Evolutionary conservation across 164 flowering plant species (phyloP).

Genomic region (Vitis amurensis): DNA sequence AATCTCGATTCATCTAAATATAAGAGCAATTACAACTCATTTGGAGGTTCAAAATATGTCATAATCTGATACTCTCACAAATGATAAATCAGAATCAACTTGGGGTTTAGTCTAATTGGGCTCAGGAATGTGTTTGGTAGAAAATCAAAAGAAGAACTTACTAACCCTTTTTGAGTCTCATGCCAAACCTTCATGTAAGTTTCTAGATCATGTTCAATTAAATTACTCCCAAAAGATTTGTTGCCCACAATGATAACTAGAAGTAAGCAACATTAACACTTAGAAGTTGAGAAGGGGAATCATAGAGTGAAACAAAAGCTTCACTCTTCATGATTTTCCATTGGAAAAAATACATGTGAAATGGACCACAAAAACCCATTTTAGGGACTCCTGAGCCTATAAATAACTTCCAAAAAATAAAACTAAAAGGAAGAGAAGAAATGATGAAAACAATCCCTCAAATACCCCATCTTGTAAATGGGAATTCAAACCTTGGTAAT

Average conservation of each 20-base stretch:
- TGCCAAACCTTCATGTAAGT: not conserved
- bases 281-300: too few species aligned
- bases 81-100: too few species aligned
- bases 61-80: too few species aligned
- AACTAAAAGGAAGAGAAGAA: not conserved
- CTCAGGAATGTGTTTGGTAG: not conserved
- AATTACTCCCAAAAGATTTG: not conserved
- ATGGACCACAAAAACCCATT: not conserved
- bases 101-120: not conserved
- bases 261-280: not conserved
- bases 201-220: not conserved
- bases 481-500: constrained; percentile 30
- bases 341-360: not conserved
- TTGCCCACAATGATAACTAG: not conserved
- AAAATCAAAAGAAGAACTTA: not conserved
- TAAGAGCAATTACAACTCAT: not conserved
- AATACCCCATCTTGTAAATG: not conserved
- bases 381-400: not conserved
- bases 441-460: not conserved
- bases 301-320: too few species aligned
- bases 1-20: not conserved
- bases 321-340: not conserved
- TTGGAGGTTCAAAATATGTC: not conserved
- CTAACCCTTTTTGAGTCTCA: not conserved
- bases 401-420: not conserved